These are phyloP conservation scores for Plasmodium ovale DNA, from an alignment of 169 alveolate genomes.

Conservation along the genomic window DNA sequence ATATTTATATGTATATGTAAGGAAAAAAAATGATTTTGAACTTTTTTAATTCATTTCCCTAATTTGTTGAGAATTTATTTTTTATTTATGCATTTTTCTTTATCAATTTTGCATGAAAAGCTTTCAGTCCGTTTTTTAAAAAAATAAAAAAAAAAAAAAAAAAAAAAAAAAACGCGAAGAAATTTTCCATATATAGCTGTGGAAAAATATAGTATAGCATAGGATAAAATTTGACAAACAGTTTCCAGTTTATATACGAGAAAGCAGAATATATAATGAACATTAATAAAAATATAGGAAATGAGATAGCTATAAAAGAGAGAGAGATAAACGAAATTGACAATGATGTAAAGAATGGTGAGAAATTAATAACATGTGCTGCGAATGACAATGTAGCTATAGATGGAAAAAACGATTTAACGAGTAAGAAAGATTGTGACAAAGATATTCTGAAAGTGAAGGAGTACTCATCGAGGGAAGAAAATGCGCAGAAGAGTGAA, in stretches of 20 bases:
- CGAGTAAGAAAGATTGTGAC: background rate
- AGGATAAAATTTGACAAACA: too few relatives aligned
- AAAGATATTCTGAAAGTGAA: background rate
- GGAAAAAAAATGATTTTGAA: too few relatives aligned
- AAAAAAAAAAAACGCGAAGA: too few relatives aligned
- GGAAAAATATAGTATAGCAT: too few relatives aligned
- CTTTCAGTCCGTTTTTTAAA: background rate
- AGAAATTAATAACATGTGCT: background rate
- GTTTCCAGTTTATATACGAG: too few relatives aligned
- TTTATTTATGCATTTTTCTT: background rate
- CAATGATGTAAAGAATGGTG: background rate
- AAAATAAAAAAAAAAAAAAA: too few relatives aligned
- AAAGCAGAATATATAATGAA: slow-evolving; percentile 43
- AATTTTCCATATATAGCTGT: too few relatives aligned
- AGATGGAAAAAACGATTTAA: background rate
- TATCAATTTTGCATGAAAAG: background rate
- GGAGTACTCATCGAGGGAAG: background rate
- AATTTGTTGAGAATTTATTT: background rate
- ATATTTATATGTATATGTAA: too few relatives aligned
- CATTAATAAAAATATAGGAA: slow-evolving; percentile 39
- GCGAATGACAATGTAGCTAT: background rate
- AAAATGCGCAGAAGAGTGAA: background rate
- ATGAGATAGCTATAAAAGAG: slow-evolving; percentile 39
- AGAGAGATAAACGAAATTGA: slow-evolving; percentile 8
- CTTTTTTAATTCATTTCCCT: too few relatives aligned